phyloP scores from a whole-genome alignment of 768 basidiomycete genomes.

The Mycena indigotica region DNA sequence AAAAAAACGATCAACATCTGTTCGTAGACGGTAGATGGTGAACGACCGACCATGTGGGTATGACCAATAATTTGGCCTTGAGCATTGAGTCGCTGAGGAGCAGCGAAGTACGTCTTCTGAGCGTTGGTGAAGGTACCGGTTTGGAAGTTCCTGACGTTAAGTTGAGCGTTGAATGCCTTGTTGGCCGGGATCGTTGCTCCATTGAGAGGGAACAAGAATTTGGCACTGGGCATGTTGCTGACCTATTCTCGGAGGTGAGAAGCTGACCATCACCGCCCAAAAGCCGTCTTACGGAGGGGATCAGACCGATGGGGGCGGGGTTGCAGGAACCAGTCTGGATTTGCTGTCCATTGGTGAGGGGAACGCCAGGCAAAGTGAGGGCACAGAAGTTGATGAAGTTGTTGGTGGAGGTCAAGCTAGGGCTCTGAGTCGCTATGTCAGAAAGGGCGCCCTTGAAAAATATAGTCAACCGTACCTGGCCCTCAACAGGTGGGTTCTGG shows the following conservation, averaged over 20 bases:
- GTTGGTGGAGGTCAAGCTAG: neutral
- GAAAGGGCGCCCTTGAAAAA: too few relatives aligned
- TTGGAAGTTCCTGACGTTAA: conserved; percentile 47
- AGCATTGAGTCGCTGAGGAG: conserved; percentile 54
- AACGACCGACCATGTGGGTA: conserved; percentile 49
- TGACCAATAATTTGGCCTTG: conserved; percentile 56
- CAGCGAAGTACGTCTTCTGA: conserved; percentile 44
- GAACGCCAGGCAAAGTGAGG: neutral
- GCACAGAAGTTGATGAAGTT: conserved; percentile 11
- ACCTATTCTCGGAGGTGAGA: conserved; percentile 3
- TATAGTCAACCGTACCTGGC: too few relatives aligned
- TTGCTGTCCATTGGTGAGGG: conserved; percentile 3
- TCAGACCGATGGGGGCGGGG: conserved; percentile 5
- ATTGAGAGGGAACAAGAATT: conserved; percentile 46
- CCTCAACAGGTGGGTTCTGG: conserved; percentile 15
- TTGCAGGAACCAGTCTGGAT: conserved; percentile 1
- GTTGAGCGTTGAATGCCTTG: conserved; percentile 49
- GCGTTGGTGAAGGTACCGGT: conserved; percentile 35
- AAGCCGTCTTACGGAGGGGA: neutral
- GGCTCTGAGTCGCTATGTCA: too few relatives aligned
- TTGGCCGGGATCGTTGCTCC: conserved; percentile 48
- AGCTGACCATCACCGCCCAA: neutral
- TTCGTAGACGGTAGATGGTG: neutral
- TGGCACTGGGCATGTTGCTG: conserved; percentile 49
- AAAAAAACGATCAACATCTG: neutral